A percentile compares a stretch with the other conserved stretches of the same genome.
Evolutionary conservation across 2,329 filamentous ascomycete species (phyloP).

Genomic region (Curvularia lunata): DNA sequence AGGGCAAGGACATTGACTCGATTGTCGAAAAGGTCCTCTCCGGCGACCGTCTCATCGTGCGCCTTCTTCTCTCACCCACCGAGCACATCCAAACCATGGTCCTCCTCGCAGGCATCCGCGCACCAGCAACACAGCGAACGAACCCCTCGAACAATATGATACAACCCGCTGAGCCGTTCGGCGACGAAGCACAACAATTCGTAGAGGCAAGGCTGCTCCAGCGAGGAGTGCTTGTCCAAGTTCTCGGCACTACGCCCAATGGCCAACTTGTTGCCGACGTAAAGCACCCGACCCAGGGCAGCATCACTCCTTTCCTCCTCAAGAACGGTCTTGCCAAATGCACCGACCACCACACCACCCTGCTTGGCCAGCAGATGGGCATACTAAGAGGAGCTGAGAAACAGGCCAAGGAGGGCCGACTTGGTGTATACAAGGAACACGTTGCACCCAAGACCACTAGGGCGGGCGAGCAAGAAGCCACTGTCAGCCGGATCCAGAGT

Average conservation of each 20-base stretch:
- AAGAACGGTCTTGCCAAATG: slow-evolving; percentile 89
- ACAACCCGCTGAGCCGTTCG: slow-evolving; percentile 85
- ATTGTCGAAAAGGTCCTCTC: slow-evolving; percentile 90
- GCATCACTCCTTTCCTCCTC: slow-evolving; percentile 89
- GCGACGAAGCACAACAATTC: slow-evolving; percentile 86
- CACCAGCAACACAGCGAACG: slow-evolving; percentile 86
- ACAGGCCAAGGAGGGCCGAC: slow-evolving; percentile 75
- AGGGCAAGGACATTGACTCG: slow-evolving; percentile 78
- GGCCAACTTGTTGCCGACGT: slow-evolving; percentile 88
- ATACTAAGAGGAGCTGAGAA: slow-evolving; percentile 85
- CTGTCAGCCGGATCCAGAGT: slow-evolving; percentile 82
- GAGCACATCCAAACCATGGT: slow-evolving; percentile 90
- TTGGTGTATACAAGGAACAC: slow-evolving; percentile 82
- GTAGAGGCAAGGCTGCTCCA: slow-evolving; percentile 87
- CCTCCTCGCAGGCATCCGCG: slow-evolving; percentile 84
- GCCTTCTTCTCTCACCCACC: slow-evolving; percentile 78
- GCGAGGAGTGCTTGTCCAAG: slow-evolving; percentile 79
- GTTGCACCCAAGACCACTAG: slow-evolving; percentile 68
- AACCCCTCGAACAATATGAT: slow-evolving; percentile 79
- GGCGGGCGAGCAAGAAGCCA: slow-evolving; percentile 74
- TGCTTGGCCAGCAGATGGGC: slow-evolving; percentile 89
- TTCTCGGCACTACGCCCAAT: slow-evolving; percentile 87
- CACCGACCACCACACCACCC: slow-evolving; percentile 92
- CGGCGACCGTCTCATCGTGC: slow-evolving; percentile 86
- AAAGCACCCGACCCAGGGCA: slow-evolving; percentile 81